A percentile compares a stretch with the other conserved stretches of the same genome.
These are phyloP conservation scores for Phytophthora hibernalis DNA, from an alignment of 352 stramenopile genomes.

Conservation along the genomic window DNA sequence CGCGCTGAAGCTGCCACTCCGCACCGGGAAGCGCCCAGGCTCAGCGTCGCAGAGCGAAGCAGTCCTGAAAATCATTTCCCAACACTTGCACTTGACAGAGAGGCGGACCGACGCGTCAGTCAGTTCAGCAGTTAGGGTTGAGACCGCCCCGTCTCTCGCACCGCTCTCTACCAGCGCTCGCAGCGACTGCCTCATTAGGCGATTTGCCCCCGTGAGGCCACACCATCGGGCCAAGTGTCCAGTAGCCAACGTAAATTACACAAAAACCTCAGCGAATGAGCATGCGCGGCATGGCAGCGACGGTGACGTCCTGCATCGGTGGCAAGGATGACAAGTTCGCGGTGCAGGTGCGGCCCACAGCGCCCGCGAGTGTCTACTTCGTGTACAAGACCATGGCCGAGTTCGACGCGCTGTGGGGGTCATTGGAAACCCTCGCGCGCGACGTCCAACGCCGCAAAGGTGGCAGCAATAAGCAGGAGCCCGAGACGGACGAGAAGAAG, in stretches of 20 bases:
- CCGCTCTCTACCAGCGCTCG: constrained; percentile 28
- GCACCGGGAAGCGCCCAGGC: not conserved
- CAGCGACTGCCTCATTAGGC: constrained; percentile 25
- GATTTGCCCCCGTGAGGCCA: constrained; percentile 19
- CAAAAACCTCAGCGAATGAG: constrained; percentile 23
- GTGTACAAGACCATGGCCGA: constrained; percentile 85
- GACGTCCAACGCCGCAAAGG: constrained; percentile 55
- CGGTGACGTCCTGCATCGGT: constrained; percentile 82
- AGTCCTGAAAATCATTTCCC: constrained; percentile 24
- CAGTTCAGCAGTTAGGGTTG: constrained; percentile 30
- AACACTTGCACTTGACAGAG: constrained; percentile 13
- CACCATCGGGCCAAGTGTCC: not conserved
- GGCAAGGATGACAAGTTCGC: constrained; percentile 84
- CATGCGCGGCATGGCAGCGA: constrained; percentile 74
- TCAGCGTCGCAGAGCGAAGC: constrained; percentile 24
- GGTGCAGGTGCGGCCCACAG: constrained; percentile 57
- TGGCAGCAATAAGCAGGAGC: constrained; percentile 8
- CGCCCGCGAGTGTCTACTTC: constrained; percentile 63
- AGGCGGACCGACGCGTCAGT: constrained; percentile 30
- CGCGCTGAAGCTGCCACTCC: constrained; percentile 22
- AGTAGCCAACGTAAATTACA: too few species aligned
- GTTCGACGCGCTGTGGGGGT: constrained; percentile 74
- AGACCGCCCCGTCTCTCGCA: constrained; percentile 11
- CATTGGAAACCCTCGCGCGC: constrained; percentile 60
- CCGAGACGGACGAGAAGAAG: constrained; percentile 18